Evolutionary conservation across 192 early-diverging fungal species (phyloP).

Genomic region (Haplosporangium gracile): DNA sequence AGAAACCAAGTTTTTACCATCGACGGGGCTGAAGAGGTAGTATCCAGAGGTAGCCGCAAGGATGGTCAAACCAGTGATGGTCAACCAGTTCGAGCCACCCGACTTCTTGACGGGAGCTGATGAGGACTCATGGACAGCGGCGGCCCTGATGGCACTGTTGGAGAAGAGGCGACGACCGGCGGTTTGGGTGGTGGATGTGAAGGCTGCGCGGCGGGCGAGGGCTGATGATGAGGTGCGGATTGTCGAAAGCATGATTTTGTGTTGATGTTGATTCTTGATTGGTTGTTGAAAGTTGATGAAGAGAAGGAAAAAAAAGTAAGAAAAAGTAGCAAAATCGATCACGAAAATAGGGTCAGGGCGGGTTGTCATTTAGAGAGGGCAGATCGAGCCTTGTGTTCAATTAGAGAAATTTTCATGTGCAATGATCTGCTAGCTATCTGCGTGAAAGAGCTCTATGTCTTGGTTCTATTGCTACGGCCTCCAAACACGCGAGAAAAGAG

Average conservation of each 20-base stretch:
- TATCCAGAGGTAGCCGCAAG: constrained; percentile 53
- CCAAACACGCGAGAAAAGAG: not conserved
- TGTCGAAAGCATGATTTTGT: constrained; percentile 27
- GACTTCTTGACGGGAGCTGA: not conserved
- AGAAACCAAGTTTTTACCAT: constrained; percentile 16
- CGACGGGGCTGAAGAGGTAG: constrained; percentile 55
- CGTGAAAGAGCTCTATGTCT: not conserved
- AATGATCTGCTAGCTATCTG: not conserved
- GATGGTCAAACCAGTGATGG: constrained; percentile 39
- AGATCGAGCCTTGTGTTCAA: not conserved
- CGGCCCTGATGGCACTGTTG: constrained; percentile 28
- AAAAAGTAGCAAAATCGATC: not conserved
- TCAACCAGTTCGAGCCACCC: constrained; percentile 45
- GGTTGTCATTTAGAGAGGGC: not conserved
- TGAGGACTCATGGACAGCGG: not conserved
- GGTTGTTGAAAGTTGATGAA: not conserved
- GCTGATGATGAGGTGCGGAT: constrained; percentile 23
- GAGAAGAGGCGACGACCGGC: constrained; percentile 33
- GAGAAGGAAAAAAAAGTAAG: not conserved
- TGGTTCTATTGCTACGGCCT: not conserved
- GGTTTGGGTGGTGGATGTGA: constrained; percentile 4
- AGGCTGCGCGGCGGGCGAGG: constrained; percentile 20
- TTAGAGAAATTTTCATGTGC: not conserved
- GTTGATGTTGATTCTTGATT: not conserved
- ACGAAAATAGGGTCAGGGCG: not conserved